Percentiles rank a stretch among this genome's conserved stretches.
phyloP scores from a whole-genome alignment of 768 basidiomycete species.

The Kwoniella sp. region DNA sequence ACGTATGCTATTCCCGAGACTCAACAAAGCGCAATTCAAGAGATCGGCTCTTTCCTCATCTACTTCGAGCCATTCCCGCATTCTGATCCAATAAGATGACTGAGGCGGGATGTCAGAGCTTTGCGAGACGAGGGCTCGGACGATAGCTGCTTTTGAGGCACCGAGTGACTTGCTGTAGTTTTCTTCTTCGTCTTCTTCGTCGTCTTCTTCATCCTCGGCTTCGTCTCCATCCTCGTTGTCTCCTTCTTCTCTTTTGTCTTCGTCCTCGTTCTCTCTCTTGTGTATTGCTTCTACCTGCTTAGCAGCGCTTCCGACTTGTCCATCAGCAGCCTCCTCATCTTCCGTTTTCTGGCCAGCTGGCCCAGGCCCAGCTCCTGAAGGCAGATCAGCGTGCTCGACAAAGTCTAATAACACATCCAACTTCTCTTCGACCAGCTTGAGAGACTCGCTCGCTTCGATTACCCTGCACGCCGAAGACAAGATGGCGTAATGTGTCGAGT shows the following conservation, averaged over 20 bases:
- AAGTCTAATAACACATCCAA: constrained; percentile 15
- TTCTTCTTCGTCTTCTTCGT: constrained; percentile 7
- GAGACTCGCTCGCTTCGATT: background rate
- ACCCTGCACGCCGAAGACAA: background rate
- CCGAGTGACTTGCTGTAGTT: constrained; percentile 15
- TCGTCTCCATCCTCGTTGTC: background rate
- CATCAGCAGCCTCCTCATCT: too few species aligned
- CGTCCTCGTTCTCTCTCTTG: background rate
- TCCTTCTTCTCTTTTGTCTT: background rate
- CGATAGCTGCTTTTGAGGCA: constrained; percentile 25
- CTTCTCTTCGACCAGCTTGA: background rate
- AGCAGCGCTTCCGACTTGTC: too few species aligned
- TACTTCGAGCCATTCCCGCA: constrained; percentile 32
- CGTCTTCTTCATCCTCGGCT: constrained; percentile 1
- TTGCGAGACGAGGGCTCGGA: constrained; percentile 29
- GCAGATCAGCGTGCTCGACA: constrained; percentile 11
- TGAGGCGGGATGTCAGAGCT: constrained; percentile 16
- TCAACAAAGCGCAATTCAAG: constrained; percentile 35
- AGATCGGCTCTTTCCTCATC: constrained; percentile 31
- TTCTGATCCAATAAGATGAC: constrained; percentile 26
- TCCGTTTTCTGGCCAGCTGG: background rate
- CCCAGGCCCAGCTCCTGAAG: background rate
- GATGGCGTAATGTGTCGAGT: background rate
- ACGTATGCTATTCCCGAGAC: constrained; percentile 41
- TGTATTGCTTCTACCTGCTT: too few species aligned